phyloP scores from a whole-genome alignment of 2,329 filamentous ascomycete species.

The Ophiostoma sp. region DNA sequence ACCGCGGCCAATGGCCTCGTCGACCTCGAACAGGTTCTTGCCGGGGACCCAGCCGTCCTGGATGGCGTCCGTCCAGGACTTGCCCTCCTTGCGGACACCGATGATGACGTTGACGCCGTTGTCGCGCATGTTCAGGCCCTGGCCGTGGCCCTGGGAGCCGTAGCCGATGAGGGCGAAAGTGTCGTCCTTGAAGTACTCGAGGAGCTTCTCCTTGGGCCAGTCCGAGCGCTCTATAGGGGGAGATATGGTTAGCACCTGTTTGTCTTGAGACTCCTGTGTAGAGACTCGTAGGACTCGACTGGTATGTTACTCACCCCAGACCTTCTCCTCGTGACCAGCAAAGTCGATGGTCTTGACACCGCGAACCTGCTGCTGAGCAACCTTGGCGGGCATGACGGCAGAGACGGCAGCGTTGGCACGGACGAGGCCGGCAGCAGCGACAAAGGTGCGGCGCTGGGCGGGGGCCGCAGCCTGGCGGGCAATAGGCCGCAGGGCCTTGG shows the following conservation, averaged over 20 bases:
- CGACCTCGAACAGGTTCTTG: constrained; percentile 98
- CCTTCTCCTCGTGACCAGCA: constrained; percentile 87
- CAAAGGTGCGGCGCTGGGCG: constrained; percentile 58
- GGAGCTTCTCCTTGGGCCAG: constrained; percentile 97
- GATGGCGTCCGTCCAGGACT: constrained; percentile 95
- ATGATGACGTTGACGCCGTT: constrained; percentile 99
- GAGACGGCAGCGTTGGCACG: constrained; percentile 50
- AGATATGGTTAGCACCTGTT: background rate
- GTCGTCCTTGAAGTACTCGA: constrained; percentile 99
- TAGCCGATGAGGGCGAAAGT: constrained; percentile 98
- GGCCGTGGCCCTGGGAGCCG: constrained; percentile 94
- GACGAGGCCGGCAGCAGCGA: constrained; percentile 53
- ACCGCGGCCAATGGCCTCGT: constrained; percentile 88
- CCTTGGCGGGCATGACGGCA: constrained; percentile 30
- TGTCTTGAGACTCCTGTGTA: background rate
- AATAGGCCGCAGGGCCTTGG: constrained; percentile 60
- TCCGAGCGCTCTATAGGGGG: constrained; percentile 74
- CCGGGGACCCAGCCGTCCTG: constrained; percentile 97
- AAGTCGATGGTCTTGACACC: constrained; percentile 99
- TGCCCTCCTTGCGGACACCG: constrained; percentile 95
- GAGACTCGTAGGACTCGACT: too few species aligned
- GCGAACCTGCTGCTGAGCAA: constrained; percentile 60
- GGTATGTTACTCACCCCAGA: constrained; percentile 64
- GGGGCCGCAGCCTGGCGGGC: constrained; percentile 59
- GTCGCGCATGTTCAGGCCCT: constrained; percentile 99